phyloP scores from a whole-genome alignment of 306 rosid species.

The Citrullus colocynthis region DNA sequence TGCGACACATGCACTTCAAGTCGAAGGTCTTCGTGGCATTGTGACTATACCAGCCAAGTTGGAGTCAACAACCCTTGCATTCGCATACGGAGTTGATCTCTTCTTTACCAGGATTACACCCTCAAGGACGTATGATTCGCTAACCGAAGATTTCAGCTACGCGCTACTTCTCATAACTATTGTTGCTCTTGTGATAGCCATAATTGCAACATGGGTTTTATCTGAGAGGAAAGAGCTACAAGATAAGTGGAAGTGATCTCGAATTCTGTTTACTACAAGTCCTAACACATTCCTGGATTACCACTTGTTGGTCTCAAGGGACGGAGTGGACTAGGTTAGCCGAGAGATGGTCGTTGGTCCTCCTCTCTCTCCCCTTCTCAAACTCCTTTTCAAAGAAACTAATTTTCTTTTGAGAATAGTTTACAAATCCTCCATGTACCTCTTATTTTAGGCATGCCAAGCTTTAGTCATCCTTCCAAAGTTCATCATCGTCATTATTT shows the following conservation, averaged over 20 bases:
- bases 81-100: conserved; percentile 86
- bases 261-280: not conserved
- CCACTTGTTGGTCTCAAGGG: no score
- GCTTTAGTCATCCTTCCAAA: not conserved
- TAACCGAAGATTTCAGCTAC: conserved; percentile 99
- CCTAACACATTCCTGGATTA: not conserved
- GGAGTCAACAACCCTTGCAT: conserved; percentile 88
- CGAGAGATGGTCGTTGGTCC: no score
- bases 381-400: not conserved
- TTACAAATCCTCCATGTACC: not conserved
- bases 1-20: conserved; percentile 68
- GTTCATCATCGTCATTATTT: not conserved
- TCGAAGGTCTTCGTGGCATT: conserved; percentile 81
- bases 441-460: not conserved
- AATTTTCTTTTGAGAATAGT: not conserved
- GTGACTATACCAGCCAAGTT: conserved; percentile 78
- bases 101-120: conserved; percentile 86
- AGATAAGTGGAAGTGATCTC: conserved; percentile 89
- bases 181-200: conserved; percentile 74
- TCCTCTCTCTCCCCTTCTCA: no score
- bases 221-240: conserved; percentile 84
- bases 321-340: no score
- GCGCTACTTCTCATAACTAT: conserved; percentile 91
- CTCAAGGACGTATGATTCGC: conserved; percentile 82
- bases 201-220: conserved; percentile 70